A percentile compares a stretch with the other conserved stretches of the same genome.
Evolutionary conservation across 176 grass and related monocot genomes (phyloP).

Genomic region (Ananas comosus): DNA sequence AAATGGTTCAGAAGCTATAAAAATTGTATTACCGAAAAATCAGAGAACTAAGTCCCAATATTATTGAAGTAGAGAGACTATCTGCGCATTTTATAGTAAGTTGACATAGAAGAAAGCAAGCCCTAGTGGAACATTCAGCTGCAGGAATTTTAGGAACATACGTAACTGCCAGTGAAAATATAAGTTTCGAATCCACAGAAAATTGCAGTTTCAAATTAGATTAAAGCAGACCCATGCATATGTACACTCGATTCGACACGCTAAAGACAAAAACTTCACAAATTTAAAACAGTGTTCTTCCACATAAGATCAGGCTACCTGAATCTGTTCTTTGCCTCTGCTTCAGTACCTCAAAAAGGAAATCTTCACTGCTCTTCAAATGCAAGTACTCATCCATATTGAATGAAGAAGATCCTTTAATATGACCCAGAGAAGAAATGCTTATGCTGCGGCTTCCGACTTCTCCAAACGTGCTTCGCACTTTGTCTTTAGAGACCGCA

Average conservation of each 20-base stretch:
- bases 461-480: constrained; percentile 24
- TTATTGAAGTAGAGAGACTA: no score
- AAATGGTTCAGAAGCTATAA: no score
- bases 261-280: background rate
- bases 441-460: constrained; percentile 4
- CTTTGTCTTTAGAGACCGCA: constrained; percentile 20
- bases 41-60: no score
- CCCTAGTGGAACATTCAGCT: no score
- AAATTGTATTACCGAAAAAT: no score
- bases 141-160: no score
- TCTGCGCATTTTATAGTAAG: no score
- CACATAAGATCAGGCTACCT: constrained; percentile 54
- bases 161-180: no score
- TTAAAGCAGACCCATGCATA: background rate
- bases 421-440: constrained; percentile 18
- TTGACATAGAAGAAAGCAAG: no score
- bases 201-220: no score
- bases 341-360: constrained; percentile 54
- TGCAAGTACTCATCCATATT: constrained; percentile 64
- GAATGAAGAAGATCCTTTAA: constrained; percentile 27
- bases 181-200: no score
- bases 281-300: constrained; percentile 30
- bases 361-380: constrained; percentile 39
- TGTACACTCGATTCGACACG: background rate
- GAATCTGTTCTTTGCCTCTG: constrained; percentile 51